Conservation (phyloP, 2,329 filamentous ascomycete genomes). For the Alternaria angustiovoidea region DNA sequence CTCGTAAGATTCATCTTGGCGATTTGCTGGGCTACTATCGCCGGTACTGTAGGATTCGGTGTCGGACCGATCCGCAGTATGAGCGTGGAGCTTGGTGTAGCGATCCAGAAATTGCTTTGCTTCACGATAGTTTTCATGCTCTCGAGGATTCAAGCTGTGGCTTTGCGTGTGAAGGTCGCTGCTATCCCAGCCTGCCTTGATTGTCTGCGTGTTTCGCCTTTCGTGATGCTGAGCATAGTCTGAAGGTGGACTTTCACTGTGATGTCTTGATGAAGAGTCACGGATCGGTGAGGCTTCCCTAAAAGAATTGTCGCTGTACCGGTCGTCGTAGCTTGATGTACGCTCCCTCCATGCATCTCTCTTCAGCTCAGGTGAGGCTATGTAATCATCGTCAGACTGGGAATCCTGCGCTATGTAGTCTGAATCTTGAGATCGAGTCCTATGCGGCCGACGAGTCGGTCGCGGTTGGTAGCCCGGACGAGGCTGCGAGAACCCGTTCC, state of each 20-base stretch:
- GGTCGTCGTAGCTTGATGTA: neutral
- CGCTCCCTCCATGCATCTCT: neutral
- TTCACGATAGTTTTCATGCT: conserved; percentile 14
- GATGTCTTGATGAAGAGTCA: neutral
- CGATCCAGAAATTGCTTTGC: conserved; percentile 13
- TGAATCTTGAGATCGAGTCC: conserved; percentile 5
- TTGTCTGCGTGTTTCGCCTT: neutral
- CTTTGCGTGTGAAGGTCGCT: conserved; percentile 19
- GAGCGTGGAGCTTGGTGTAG: neutral
- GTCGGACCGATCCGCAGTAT: conserved; percentile 1
- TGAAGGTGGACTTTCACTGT: neutral
- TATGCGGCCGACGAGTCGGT: neutral
- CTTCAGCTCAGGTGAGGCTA: conserved; percentile 4
- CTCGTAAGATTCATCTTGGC: neutral
- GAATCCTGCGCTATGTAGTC: conserved; percentile 7
- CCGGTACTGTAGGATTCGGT: neutral
- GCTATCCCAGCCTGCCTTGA: conserved; percentile 21
- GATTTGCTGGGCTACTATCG: neutral
- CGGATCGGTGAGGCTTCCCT: conserved; percentile 1
- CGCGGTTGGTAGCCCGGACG: conserved; percentile 1
- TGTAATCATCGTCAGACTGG: conserved; percentile 15
- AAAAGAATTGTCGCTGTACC: neutral
- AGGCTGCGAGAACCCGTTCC: neutral
- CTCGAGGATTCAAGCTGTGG: conserved; percentile 11
- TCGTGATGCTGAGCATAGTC: conserved; percentile 1